Evolutionary conservation across 75 land plant genomes (phyloP).

Genomic region (Pinus taeda): DNA sequence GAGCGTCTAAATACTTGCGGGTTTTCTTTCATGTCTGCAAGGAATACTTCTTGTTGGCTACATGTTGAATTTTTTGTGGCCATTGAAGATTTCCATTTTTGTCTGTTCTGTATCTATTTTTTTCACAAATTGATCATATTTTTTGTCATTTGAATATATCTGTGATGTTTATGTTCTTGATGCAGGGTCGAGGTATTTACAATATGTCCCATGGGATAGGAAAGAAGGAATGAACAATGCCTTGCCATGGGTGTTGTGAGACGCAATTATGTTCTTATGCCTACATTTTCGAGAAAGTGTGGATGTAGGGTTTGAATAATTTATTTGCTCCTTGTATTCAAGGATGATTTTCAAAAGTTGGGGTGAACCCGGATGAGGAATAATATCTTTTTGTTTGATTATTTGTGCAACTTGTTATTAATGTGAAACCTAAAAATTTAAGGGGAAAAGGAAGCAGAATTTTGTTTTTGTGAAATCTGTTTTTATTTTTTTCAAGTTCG

Average conservation of each 20-base stretch:
- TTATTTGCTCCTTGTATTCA: neutral
- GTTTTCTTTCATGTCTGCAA: too few relatives aligned
- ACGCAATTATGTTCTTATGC: neutral
- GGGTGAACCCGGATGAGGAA: neutral
- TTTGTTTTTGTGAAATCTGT: too few relatives aligned
- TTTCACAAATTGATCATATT: neutral
- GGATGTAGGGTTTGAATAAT: neutral
- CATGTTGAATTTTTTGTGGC: too few relatives aligned
- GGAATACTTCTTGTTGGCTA: too few relatives aligned
- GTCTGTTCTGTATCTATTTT: neutral
- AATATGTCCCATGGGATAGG: slow-evolving; percentile 4
- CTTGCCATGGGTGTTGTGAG: neutral
- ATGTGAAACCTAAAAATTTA: neutral
- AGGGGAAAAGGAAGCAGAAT: neutral
- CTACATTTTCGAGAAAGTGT: too few relatives aligned
- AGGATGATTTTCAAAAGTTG: neutral
- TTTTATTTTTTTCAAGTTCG: neutral
- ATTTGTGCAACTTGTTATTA: neutral
- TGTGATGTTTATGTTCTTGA: neutral
- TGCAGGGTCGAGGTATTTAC: slow-evolving; percentile 5
- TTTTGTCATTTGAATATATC: neutral
- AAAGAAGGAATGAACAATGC: neutral
- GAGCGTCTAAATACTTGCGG: too few relatives aligned
- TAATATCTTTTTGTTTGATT: neutral
- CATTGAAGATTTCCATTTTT: neutral